A percentile compares a stretch with the other conserved stretches of the same genome.
These are phyloP conservation scores for Cercospora canescens DNA, from an alignment of 2,329 filamentous ascomycete genomes.

Conservation along the genomic window DNA sequence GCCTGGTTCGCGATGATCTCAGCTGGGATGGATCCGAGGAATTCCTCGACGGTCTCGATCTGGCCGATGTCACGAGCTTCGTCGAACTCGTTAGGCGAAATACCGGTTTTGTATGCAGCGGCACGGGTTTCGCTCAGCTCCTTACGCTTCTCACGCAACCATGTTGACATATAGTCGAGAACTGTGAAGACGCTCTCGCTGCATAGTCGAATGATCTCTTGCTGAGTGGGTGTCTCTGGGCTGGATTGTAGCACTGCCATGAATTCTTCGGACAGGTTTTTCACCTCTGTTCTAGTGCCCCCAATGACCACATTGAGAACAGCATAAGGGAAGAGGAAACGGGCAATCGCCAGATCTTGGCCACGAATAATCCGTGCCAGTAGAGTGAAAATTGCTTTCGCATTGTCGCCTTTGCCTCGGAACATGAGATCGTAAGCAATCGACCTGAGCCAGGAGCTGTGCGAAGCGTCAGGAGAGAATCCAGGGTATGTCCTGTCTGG, in stretches of 20 bases:
- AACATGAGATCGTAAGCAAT: conserved; percentile 82
- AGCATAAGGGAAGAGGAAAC: conserved; percentile 86
- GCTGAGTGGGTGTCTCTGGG: conserved; percentile 56
- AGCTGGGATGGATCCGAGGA: conserved; percentile 69
- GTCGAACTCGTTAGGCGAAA: conserved; percentile 49
- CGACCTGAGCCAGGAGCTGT: conserved; percentile 77
- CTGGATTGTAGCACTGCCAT: conserved; percentile 69
- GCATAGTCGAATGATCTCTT: conserved; percentile 77
- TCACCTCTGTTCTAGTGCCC: conserved; percentile 63
- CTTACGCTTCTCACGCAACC: conserved; percentile 77
- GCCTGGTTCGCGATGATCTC: conserved; percentile 78
- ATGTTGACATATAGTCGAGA: conserved; percentile 87
- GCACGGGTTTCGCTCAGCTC: conserved; percentile 41
- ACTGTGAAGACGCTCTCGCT: conserved; percentile 92
- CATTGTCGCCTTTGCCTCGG: conserved; percentile 72
- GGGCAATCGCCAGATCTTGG: conserved; percentile 81
- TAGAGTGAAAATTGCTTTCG: conserved; percentile 75
- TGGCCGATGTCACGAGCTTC: conserved; percentile 54
- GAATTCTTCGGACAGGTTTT: conserved; percentile 71
- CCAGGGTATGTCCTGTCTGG: conserved; percentile 66
- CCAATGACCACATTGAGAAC: conserved; percentile 80
- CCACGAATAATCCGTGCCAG: conserved; percentile 79
- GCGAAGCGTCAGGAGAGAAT: conserved; percentile 67
- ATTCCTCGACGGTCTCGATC: conserved; percentile 67
- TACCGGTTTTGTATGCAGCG: conserved; percentile 46